Conservation (phyloP, 805 yeast species). For the Schizosaccharomyces cryophilus region DNA sequence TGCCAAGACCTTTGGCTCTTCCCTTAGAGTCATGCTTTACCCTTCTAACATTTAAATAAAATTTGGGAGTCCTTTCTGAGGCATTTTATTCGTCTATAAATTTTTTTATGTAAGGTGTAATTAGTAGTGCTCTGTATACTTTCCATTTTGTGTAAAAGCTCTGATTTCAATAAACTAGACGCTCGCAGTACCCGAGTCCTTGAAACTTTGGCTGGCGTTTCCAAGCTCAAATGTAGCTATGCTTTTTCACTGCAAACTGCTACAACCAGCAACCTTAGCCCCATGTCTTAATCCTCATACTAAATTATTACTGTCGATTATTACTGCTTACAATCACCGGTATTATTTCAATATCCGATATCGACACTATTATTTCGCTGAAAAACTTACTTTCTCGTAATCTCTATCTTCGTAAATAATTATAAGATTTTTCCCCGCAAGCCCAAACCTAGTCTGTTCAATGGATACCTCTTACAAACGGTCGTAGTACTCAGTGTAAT, state of each 20-base stretch:
- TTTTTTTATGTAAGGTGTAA: not conserved
- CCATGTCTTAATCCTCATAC: no score
- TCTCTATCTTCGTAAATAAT: not conserved
- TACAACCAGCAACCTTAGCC: no score
- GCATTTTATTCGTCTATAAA: not conserved
- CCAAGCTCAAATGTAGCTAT: no score
- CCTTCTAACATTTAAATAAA: conserved; percentile 3
- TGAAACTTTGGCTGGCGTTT: no score
- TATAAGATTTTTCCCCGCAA: not conserved
- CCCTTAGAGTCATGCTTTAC: conserved; percentile 52
- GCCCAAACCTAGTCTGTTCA: not conserved
- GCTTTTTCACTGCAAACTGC: no score
- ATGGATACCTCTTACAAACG: conserved; percentile 16
- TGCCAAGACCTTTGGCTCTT: conserved; percentile 98
- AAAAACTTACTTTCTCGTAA: not conserved
- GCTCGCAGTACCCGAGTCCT: no score
- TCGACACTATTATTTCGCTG: not conserved
- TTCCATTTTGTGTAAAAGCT: no score
- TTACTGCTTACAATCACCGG: no score
- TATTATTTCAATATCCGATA: no score
- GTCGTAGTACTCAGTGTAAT: conserved; percentile 91
- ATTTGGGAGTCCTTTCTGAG: not conserved
- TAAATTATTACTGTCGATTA: no score
- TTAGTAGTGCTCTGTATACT: not conserved
- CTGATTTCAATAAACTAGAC: no score